Base-by-base conservation (phyloP, 345 rosid genomes). In the Adansonia digitata region DNA sequence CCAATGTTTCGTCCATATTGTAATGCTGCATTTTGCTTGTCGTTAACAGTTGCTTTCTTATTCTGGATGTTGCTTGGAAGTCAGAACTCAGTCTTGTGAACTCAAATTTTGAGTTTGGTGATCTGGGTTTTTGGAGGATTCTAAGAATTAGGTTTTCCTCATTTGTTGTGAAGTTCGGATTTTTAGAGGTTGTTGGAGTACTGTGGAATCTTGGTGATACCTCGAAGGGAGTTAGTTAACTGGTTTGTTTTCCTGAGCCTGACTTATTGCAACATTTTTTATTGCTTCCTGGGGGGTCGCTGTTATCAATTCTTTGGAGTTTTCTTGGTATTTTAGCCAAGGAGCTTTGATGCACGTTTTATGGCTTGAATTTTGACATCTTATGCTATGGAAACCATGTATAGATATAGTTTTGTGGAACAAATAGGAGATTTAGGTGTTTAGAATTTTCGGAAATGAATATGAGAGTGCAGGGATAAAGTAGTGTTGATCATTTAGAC, bases 11-110 rank as follows among this genome's bases (percentile, higher is more conserved):
- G n/a, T 66, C 64, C 27, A 60, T 81, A 78, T 80, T 84, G 85
- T 82, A 45, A 29, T 81, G 82, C 82, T 76, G 78, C 84, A 77
- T 85, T 78, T 74, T 20, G 51, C 46, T 40, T 5, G 22, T 39
- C n/a, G n/a, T n/a, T 4, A 9, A 49, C 46, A 67, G 60, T 56
- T 35, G 74, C 20, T 63, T 42, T 39, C 17, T 59, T 26, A 1
- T 9, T 63, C 71, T 49, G n/a, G 70, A 12, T 22, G 18, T n/a
- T 35, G 45, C 72, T 26, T n/a, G 73, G 62, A 72, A 59, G 74
- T 35, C 27, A 57, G 22, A 24, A 77, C 59, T 51, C 35, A 74
- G 71, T 66, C 27, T 53, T 42, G 4, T 60, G 64, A 34, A 62
- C 13, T 69, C n/a, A 27, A 67, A 20, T 10, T 75, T 59, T 26